These are phyloP conservation scores for Conticribra guillardii DNA, from an alignment of 108 stramenopile genomes.

Conservation along the genomic window DNA sequence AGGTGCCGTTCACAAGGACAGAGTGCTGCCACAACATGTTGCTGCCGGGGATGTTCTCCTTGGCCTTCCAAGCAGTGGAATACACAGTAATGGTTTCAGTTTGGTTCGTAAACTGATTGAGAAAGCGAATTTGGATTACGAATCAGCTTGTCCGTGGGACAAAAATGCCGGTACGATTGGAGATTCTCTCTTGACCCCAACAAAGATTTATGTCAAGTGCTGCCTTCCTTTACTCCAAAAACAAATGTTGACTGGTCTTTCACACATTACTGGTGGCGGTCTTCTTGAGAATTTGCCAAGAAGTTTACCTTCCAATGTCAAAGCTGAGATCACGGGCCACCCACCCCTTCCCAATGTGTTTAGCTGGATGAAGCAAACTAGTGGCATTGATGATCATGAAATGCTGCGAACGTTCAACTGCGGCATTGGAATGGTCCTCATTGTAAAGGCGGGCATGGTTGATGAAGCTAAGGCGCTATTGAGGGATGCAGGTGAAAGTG, in stretches of 20 bases:
- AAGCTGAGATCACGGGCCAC: constrained; percentile 87
- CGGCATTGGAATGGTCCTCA: constrained; percentile 97
- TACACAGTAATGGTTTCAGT: constrained; percentile 99
- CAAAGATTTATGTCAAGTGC: constrained; percentile 94
- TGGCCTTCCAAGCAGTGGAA: constrained; percentile 92
- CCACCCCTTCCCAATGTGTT: constrained; percentile 90
- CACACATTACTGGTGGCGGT: constrained; percentile 99
- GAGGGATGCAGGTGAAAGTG: constrained; percentile 66
- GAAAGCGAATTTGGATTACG: constrained; percentile 84
- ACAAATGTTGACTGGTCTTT: constrained; percentile 85
- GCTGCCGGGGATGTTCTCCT: constrained; percentile 90
- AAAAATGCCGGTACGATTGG: constrained; percentile 71
- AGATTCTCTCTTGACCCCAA: constrained; percentile 92
- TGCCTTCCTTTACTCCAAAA: constrained; percentile 88
- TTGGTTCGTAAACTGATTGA: constrained; percentile 92
- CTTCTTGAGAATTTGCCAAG: constrained; percentile 97
- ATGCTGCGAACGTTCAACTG: constrained; percentile 98
- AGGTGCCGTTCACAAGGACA: constrained; percentile 89
- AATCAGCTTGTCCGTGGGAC: constrained; percentile 91
- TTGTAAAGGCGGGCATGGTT: constrained; percentile 73
- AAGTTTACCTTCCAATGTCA: constrained; percentile 82
- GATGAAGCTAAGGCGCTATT: constrained; percentile 75
- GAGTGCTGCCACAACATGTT: constrained; percentile 86
- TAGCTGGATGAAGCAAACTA: constrained; percentile 91
- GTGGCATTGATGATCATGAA: constrained; percentile 90